phyloP scores from a whole-genome alignment of 768 basidiomycete genomes.

The Rhizopogon roseolus region DNA sequence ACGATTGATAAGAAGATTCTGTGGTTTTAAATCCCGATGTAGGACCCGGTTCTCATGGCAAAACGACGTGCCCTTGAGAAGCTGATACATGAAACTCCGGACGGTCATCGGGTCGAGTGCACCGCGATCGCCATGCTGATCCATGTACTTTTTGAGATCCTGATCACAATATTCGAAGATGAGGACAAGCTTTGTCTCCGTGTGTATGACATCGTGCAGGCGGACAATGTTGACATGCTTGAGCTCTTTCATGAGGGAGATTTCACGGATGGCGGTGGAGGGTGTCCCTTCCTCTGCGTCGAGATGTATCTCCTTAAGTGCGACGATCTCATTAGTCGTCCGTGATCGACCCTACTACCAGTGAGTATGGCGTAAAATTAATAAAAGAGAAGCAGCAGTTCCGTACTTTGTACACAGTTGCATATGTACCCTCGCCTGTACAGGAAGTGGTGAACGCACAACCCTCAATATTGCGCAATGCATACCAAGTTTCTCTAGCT shows the following conservation, averaged over 20 bases:
- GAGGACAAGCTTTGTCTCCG: constrained; percentile 94
- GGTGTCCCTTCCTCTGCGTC: constrained; percentile 99
- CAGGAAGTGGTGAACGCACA: background rate
- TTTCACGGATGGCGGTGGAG: constrained; percentile 97
- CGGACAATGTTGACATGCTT: constrained; percentile 99
- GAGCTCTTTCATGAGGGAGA: constrained; percentile 98
- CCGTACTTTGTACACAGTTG: constrained; percentile 92
- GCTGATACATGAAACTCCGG: constrained; percentile 96
- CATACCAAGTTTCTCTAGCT: constrained; percentile 86
- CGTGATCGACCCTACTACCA: constrained; percentile 77
- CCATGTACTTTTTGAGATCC: constrained; percentile 99
- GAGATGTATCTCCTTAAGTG: constrained; percentile 97
- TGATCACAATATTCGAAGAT: constrained; percentile 99
- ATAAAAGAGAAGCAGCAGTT: background rate
- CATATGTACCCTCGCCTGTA: constrained; percentile 87
- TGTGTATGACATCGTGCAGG: constrained; percentile 98
- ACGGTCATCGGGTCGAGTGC: constrained; percentile 86
- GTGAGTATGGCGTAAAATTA: background rate
- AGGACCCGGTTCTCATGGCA: constrained; percentile 98
- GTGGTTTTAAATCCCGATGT: constrained; percentile 96
- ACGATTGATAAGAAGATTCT: constrained; percentile 95
- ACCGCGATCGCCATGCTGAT: constrained; percentile 93
- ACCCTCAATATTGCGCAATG: background rate
- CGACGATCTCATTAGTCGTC: constrained; percentile 98
- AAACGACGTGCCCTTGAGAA: constrained; percentile 95